phyloP scores from a whole-genome alignment of 2,329 filamentous ascomycete genomes.

The Alternaria sp. region DNA sequence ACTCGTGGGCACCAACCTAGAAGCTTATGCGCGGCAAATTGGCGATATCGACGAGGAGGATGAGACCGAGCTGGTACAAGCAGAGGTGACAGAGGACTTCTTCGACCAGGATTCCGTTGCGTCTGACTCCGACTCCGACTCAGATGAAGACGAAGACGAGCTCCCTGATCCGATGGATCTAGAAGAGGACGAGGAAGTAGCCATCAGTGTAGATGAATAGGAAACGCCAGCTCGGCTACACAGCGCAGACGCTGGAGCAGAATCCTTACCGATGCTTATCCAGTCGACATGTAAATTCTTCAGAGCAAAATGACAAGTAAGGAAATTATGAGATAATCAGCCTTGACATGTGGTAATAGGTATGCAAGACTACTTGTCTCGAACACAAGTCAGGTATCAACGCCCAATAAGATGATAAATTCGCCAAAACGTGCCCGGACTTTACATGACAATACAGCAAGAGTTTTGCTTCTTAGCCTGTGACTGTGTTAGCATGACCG shows the following conservation, averaged over 20 bases:
- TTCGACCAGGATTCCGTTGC: background rate
- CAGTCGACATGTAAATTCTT: background rate
- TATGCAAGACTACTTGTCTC: constrained; percentile 2
- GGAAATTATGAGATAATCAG: background rate
- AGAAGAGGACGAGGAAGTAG: background rate
- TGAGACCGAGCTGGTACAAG: background rate
- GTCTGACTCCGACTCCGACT: background rate
- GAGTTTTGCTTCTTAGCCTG: constrained; percentile 65
- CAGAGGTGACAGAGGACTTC: background rate
- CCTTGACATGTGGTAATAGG: background rate
- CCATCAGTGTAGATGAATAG: background rate
- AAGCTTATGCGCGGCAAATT: constrained; percentile 5
- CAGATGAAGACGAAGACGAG: background rate
- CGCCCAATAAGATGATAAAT: background rate
- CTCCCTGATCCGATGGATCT: background rate
- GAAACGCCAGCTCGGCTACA: background rate
- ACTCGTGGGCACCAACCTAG: constrained; percentile 7
- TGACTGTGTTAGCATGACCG: background rate
- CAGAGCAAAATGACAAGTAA: background rate
- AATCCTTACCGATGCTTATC: too few relatives aligned
- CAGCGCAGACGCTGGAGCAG: too few relatives aligned
- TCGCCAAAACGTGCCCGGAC: background rate
- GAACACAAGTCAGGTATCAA: constrained; percentile 9
- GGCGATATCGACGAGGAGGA: constrained; percentile 18
- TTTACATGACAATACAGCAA: constrained; percentile 64